Conservation (phyloP, 805 yeast genomes). For the Yamadazyma sp. region DNA sequence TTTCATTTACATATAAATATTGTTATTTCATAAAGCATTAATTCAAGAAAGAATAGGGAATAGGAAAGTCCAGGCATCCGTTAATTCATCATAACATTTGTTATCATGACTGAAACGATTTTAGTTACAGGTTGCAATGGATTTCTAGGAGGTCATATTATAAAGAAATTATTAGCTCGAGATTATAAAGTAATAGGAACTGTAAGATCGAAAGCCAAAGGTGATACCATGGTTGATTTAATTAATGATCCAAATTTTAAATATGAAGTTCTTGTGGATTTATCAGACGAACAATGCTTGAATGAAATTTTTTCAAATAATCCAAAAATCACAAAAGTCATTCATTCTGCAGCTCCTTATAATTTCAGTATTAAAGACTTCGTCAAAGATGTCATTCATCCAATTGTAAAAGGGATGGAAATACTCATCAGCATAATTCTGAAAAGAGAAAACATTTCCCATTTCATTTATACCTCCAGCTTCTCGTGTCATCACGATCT, state of each 20-base stretch:
- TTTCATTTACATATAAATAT: no score
- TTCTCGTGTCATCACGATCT: constrained; percentile 21
- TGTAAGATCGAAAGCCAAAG: constrained; percentile 45
- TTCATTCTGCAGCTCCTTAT: constrained; percentile 32
- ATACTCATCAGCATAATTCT: constrained; percentile 37
- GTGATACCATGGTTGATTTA: constrained; percentile 20
- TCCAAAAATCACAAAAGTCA: constrained; percentile 22
- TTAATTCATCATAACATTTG: no score
- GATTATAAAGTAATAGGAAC: constrained; percentile 31
- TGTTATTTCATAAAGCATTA: no score
- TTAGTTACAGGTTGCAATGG: constrained; percentile 19
- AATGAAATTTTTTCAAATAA: constrained; percentile 23
- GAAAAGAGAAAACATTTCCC: constrained; percentile 40
- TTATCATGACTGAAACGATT: not conserved
- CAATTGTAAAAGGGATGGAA: constrained; percentile 28
- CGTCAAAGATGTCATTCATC: constrained; percentile 22
- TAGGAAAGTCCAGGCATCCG: no score
- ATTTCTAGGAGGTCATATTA: constrained; percentile 18
- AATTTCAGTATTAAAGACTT: constrained; percentile 16
- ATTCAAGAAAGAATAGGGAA: no score
- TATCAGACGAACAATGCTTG: constrained; percentile 20
- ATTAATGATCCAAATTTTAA: constrained; percentile 11
- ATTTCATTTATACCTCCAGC: constrained; percentile 54
- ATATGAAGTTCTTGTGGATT: constrained; percentile 21
- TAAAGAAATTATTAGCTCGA: constrained; percentile 9